Conservation (phyloP, 768 basidiomycete species). For the Nidularia pulvinata region DNA sequence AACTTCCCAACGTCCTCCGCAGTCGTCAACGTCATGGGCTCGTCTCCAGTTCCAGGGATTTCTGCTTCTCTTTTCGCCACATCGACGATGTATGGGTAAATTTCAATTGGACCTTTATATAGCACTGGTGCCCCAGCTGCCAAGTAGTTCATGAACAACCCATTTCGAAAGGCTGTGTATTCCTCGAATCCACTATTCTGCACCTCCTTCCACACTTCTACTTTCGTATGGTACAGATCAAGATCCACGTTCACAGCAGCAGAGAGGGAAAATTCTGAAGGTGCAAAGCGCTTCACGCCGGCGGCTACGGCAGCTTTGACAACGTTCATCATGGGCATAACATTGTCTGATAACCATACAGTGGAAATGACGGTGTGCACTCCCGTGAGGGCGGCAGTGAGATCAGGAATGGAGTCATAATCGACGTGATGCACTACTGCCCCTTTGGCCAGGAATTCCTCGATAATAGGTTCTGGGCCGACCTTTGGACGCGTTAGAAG, state of each 20-base stretch:
- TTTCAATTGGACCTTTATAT: neutral
- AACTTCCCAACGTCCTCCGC: neutral
- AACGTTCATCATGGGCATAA: neutral
- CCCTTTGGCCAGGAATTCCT: neutral
- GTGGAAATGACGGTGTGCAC: neutral
- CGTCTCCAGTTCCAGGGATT: constrained; percentile 3
- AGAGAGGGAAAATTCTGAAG: neutral
- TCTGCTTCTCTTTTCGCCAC: neutral
- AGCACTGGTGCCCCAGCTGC: neutral
- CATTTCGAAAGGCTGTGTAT: constrained; percentile 1
- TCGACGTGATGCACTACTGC: neutral
- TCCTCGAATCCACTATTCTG: neutral
- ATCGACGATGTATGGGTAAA: neutral
- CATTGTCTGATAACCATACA: neutral
- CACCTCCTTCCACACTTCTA: neutral
- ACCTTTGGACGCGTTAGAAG: neutral
- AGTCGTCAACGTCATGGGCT: neutral
- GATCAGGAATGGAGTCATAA: neutral
- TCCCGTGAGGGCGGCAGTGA: neutral
- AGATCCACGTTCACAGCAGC: neutral
- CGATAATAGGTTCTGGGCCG: neutral
- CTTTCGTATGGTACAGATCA: neutral
- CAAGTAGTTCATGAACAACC: constrained; percentile 1
- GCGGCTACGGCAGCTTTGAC: neutral
- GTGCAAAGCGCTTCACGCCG: neutral